Percentiles rank a stretch among this genome's conserved stretches.
Evolutionary conservation across 1,284 basidiomycete genomes (phyloP).

Genomic region (Coniophora puteana): DNA sequence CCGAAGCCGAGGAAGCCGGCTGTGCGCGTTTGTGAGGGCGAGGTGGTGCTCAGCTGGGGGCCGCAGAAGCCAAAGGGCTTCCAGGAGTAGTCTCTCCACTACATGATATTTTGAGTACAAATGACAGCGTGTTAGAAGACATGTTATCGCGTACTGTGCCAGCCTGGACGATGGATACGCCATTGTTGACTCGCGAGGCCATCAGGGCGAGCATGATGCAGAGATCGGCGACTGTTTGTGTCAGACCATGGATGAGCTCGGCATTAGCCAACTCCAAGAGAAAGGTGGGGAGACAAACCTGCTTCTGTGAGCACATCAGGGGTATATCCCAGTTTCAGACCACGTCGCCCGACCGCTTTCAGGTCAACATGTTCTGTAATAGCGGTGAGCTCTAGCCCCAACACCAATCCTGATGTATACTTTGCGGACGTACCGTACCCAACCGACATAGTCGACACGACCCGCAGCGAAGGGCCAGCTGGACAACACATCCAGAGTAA

Average conservation of each 20-base stretch:
- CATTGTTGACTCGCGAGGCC: conserved; percentile 84
- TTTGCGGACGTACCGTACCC: conserved; percentile 73
- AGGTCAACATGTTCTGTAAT: conserved; percentile 79
- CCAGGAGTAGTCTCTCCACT: conserved; percentile 71
- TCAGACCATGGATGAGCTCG: background rate
- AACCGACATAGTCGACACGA: conserved; percentile 89
- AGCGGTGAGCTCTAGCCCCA: background rate
- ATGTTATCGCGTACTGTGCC: conserved; percentile 53
- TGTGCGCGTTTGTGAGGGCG: conserved; percentile 53
- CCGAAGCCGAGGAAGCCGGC: conserved; percentile 94
- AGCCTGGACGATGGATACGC: conserved; percentile 58
- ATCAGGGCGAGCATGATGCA: conserved; percentile 88
- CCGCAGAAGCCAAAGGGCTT: conserved; percentile 80
- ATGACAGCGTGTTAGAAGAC: background rate
- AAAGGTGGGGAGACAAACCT: conserved; percentile 51
- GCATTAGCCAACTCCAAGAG: background rate
- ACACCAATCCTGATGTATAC: too few relatives aligned
- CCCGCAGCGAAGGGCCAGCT: conserved; percentile 73
- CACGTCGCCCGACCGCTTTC: conserved; percentile 54
- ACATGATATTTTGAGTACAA: conserved; percentile 4
- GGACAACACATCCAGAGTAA: conserved; percentile 2
- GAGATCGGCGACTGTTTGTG: conserved; percentile 85
- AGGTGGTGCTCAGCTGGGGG: conserved; percentile 64
- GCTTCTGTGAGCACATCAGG: conserved; percentile 89
- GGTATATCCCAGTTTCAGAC: conserved; percentile 84